Base-by-base conservation (phyloP, 2,329 filamentous ascomycete genomes). In the Fusarium tjaetaba region DNA sequence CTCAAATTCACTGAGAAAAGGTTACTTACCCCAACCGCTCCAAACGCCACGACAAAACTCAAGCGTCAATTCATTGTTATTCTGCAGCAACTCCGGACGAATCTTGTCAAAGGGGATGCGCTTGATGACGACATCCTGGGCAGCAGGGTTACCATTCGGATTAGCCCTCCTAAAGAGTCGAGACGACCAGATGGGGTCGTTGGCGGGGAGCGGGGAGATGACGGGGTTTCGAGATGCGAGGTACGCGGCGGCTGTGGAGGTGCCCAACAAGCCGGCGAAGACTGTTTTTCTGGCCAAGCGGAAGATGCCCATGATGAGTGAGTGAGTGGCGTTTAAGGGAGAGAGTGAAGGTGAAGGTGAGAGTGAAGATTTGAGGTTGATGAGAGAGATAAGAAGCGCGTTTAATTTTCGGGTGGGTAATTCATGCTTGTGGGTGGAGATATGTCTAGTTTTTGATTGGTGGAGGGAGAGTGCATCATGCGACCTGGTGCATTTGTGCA, bases 31-130 rank as follows among this genome's bases (percentile, higher is more conserved):
- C 79, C 86, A 86, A 63, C 90, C 90, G 71, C 88, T 87, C 91
- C 89, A 94, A 55, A 93, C 82, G 49, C 91, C 91, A 18, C 89
- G 89, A 78, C 90, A 92, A 78, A 93, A 93, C 72, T 89, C 89
- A 74, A 92, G 85, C 3, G 88, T 87, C 55, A 93, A 83, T 4
- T 85, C 85, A 34, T 83, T 82, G 72, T 89, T 89, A 72, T 88
- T 86, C 77, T 92, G 85, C 20, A 93, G 82, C 61, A 94, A 83
- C 71, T 91, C 88, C 1, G 92, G 91, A 36, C 88, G 87, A 69
- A 94, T 89, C 77, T 90, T 89, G 52, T 83, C 84, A 55, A 94
- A 79, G 0, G 91, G 89, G 1, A 94, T 86, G 41, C 85, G 86
- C 73, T 89, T 88, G 73, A 93, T 83, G 75, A 88, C 91, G 16